Conservation (phyloP, 2,329 filamentous ascomycete genomes). For the Thermomyces lanuginosus region DNA sequence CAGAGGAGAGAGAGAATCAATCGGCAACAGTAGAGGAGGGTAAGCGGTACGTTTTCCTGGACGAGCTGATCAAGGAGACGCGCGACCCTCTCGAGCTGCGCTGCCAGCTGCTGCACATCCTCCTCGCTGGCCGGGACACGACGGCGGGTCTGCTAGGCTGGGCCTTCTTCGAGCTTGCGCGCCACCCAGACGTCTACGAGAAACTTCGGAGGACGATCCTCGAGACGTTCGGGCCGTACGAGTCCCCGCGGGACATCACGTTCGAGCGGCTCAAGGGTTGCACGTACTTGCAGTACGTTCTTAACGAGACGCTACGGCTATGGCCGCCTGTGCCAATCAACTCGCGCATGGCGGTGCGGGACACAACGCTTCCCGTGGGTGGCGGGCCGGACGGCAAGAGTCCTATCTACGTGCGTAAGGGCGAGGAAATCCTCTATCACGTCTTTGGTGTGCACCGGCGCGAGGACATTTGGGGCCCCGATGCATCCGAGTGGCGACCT, state of each 20-base stretch:
- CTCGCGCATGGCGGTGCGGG: conserved; percentile 10
- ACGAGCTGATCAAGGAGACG: conserved; percentile 30
- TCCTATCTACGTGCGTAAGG: conserved; percentile 16
- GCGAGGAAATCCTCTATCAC: conserved; percentile 13
- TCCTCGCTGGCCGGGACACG: conserved; percentile 38
- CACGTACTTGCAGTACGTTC: not conserved
- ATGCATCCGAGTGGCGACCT: conserved; percentile 14
- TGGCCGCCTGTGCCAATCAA: conserved; percentile 22
- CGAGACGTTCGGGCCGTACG: not conserved
- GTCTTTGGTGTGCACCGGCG: conserved; percentile 30
- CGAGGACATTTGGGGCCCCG: conserved; percentile 12
- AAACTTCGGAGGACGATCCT: not conserved
- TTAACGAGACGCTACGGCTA: conserved; percentile 6
- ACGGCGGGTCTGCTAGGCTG: conserved; percentile 24
- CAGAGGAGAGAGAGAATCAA: not conserved
- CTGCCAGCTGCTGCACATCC: conserved; percentile 34
- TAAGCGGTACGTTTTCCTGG: conserved; percentile 33
- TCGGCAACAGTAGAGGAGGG: conserved; percentile 5
- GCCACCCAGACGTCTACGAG: conserved; percentile 8
- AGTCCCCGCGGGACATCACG: not conserved
- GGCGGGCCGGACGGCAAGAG: conserved; percentile 37
- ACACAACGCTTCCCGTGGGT: conserved; percentile 20
- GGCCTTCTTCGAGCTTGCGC: conserved; percentile 24
- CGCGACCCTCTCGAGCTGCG: conserved; percentile 32
- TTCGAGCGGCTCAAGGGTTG: not conserved